phyloP scores from a whole-genome alignment of 1,139 yeast genomes.

The Pichia sp. region DNA sequence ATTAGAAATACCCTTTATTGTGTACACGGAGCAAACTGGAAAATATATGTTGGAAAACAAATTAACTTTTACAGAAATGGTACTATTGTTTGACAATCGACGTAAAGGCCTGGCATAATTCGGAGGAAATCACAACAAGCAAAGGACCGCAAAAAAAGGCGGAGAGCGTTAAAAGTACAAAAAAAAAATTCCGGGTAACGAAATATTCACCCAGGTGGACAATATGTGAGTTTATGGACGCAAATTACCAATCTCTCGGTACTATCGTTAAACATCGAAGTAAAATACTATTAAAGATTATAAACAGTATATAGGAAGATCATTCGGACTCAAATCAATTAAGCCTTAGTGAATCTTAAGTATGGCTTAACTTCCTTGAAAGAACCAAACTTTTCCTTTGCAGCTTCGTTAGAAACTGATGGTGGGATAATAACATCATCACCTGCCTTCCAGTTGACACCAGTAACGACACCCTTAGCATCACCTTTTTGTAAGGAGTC shows the following conservation, averaged over 20 bases:
- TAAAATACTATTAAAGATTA: neutral
- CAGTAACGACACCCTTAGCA: conserved; percentile 75
- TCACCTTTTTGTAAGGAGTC: conserved; percentile 83
- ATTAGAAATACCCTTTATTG: too few species aligned
- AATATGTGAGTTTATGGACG: too few species aligned
- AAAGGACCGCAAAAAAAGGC: too few species aligned
- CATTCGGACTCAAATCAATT: conserved; percentile 1
- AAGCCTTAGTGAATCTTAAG: conserved; percentile 52
- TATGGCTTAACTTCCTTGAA: conserved; percentile 79
- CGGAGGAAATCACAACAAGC: too few species aligned
- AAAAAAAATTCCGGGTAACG: neutral
- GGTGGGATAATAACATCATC: conserved; percentile 90
- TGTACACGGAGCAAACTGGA: too few species aligned
- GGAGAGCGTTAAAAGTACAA: too few species aligned
- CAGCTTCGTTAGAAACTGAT: conserved; percentile 70
- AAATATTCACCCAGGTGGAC: too few species aligned
- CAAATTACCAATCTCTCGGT: neutral
- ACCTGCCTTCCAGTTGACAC: conserved; percentile 69
- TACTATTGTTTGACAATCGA: too few species aligned
- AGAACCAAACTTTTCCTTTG: conserved; percentile 74
- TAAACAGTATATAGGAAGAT: neutral
- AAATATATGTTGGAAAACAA: too few species aligned
- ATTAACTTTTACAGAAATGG: too few species aligned
- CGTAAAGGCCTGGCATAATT: too few species aligned
- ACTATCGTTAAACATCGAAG: neutral